These are phyloP conservation scores for Madurella fahalii DNA, from an alignment of 2,329 filamentous ascomycete genomes.

Conservation along the genomic window DNA sequence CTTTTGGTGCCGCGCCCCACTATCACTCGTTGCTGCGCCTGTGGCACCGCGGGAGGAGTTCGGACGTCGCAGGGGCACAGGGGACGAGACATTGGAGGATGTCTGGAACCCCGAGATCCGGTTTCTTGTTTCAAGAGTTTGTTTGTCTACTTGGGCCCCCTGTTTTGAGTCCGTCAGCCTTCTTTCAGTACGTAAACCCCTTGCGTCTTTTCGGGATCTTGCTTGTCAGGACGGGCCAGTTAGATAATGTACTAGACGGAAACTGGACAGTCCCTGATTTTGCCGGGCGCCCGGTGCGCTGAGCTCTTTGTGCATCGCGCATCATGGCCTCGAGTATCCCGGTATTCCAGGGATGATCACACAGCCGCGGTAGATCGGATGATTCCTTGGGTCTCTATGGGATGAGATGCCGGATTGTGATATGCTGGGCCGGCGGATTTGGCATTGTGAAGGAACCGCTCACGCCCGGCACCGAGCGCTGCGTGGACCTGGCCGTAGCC, in stretches of 20 bases:
- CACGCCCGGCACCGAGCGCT: neutral
- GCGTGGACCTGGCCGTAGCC: no score
- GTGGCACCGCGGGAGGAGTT: neutral
- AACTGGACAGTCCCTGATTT: neutral
- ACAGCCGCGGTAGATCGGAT: neutral
- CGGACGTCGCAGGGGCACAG: neutral
- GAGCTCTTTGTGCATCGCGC: neutral
- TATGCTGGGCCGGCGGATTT: neutral
- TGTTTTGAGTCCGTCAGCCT: neutral
- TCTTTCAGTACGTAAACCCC: neutral
- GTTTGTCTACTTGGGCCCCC: neutral
- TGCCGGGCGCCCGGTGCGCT: neutral
- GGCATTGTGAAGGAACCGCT: neutral
- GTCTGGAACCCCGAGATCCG: neutral
- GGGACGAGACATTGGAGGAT: neutral
- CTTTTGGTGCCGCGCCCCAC: neutral
- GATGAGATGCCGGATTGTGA: neutral
- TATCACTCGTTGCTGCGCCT: neutral
- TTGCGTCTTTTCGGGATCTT: no score
- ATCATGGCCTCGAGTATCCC: neutral
- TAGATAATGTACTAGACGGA: no score
- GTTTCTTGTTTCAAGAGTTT: neutral
- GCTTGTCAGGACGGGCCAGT: no score
- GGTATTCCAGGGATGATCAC: neutral
- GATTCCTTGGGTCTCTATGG: neutral